phyloP scores from a whole-genome alignment of 1,139 yeast species.

The Suhomyces coccinellae region DNA sequence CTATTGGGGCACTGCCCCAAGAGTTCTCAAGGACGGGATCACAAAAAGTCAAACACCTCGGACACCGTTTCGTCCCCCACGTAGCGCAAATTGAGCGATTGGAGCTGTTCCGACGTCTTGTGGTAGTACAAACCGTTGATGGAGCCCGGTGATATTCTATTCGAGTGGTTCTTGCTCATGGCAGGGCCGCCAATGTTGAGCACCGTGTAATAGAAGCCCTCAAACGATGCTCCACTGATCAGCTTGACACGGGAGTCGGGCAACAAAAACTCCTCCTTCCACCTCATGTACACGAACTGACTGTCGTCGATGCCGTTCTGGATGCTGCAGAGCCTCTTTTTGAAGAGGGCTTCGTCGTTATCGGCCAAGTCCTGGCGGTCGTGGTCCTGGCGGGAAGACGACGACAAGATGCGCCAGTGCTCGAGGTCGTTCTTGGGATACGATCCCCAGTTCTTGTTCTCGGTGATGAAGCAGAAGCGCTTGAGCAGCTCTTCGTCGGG shows the following conservation, averaged over 20 bases:
- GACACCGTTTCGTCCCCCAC: conserved; percentile 34
- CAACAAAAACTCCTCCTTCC: conserved; percentile 87
- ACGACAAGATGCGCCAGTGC: conserved; percentile 82
- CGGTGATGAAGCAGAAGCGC: conserved; percentile 42
- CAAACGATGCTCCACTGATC: conserved; percentile 82
- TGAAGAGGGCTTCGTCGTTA: conserved; percentile 19
- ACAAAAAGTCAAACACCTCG: conserved; percentile 27
- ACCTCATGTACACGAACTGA: conserved; percentile 78
- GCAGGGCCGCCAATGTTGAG: conserved; percentile 61
- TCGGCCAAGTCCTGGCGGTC: conserved; percentile 23
- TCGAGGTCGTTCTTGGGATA: conserved; percentile 68
- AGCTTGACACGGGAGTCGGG: conserved; percentile 74
- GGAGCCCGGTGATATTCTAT: conserved; percentile 46
- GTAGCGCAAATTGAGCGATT: conserved; percentile 43
- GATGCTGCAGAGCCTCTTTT: conserved; percentile 28
- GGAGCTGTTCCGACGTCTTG: conserved; percentile 73
- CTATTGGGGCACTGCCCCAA: no score
- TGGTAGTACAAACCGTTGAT: conserved; percentile 83
- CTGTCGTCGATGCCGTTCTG: conserved; percentile 31
- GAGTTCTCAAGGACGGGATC: neutral
- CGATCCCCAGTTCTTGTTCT: conserved; percentile 58
- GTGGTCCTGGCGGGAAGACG: conserved; percentile 23
- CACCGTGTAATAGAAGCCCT: conserved; percentile 88
- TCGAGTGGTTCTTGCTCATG: conserved; percentile 8
- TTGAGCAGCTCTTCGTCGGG: conserved; percentile 34